These are phyloP conservation scores for Penicillium dipodomyicola DNA, from an alignment of 495 filamentous ascomycete species.

Conservation along the genomic window DNA sequence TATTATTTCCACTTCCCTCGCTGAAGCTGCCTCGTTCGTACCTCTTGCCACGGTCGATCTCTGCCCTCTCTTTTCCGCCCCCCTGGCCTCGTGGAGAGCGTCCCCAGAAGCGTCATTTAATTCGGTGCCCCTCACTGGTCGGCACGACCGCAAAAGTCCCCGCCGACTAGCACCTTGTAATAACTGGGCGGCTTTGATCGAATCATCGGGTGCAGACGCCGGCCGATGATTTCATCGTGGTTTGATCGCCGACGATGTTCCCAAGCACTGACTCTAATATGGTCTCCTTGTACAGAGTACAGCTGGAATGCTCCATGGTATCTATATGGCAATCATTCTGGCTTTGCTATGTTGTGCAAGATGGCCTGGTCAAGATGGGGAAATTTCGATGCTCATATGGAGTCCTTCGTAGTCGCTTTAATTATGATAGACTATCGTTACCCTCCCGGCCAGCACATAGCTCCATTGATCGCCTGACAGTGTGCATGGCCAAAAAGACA, in stretches of 20 bases:
- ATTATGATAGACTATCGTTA: neutral
- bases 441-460: neutral
- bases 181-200: constrained; percentile 14
- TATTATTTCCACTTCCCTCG: constrained; percentile 20
- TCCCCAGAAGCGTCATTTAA: constrained; percentile 34
- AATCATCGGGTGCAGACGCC: constrained; percentile 22
- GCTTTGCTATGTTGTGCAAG: neutral
- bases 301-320: neutral
- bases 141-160: constrained; percentile 9
- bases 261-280: constrained; percentile 6
- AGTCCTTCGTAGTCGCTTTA: neutral
- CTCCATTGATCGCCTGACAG: constrained; percentile 12
- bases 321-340: constrained; percentile 3
- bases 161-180: constrained; percentile 19
- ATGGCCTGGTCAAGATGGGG: neutral
- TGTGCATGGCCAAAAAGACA: neutral
- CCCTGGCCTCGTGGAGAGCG: constrained; percentile 24
- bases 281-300: neutral
- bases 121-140: constrained; percentile 22
- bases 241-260: constrained; percentile 10
- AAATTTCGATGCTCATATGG: neutral
- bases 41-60: constrained; percentile 21
- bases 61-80: constrained; percentile 8
- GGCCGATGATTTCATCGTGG: constrained; percentile 26
- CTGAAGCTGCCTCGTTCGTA: constrained; percentile 27